Conservation (phyloP, 1,284 basidiomycete genomes). For the Ceratobasidium theobromae region DNA sequence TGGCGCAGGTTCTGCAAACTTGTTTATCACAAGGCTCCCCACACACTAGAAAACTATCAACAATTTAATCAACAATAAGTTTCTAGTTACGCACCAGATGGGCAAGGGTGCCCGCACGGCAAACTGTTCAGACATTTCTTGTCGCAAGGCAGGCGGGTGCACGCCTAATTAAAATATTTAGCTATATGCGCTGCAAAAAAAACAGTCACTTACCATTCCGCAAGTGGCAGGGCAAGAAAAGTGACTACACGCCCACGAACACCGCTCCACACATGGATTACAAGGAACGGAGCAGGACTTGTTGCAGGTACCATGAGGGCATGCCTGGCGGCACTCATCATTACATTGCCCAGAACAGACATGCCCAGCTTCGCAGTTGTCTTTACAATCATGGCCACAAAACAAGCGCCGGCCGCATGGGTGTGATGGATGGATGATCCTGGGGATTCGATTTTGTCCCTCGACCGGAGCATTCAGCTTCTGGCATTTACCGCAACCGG, state of each 20-base stretch:
- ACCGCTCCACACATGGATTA: slow-evolving; percentile 62
- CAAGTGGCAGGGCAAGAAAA: slow-evolving; percentile 63
- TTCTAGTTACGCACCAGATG: slow-evolving; percentile 55
- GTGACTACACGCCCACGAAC: slow-evolving; percentile 61
- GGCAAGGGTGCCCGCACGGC: slow-evolving; percentile 63
- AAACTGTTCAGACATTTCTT: slow-evolving; percentile 53
- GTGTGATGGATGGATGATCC: slow-evolving; percentile 51
- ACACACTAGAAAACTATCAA: slow-evolving; percentile 51
- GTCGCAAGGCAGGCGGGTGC: slow-evolving; percentile 67
- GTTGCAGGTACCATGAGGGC: slow-evolving; percentile 55
- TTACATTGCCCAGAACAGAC: slow-evolving; percentile 53
- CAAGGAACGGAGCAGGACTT: slow-evolving; percentile 57
- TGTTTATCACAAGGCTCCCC: slow-evolving; percentile 65
- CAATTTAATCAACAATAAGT: background rate
- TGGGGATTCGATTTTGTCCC: slow-evolving; percentile 32
- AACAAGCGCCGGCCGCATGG: slow-evolving; percentile 55
- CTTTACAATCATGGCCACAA: slow-evolving; percentile 61
- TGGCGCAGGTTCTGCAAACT: slow-evolving; percentile 56
- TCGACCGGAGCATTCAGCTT: slow-evolving; percentile 37
- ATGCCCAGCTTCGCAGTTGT: slow-evolving; percentile 53
- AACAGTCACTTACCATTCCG: slow-evolving; percentile 64
- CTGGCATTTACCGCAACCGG: slow-evolving; percentile 57
- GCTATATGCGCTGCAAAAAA: background rate
- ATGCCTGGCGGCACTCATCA: slow-evolving; percentile 56
- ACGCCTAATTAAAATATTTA: slow-evolving; percentile 52